These are phyloP conservation scores for Monosporozyma aerobia DNA, from an alignment of 805 yeast species.

Conservation along the genomic window DNA sequence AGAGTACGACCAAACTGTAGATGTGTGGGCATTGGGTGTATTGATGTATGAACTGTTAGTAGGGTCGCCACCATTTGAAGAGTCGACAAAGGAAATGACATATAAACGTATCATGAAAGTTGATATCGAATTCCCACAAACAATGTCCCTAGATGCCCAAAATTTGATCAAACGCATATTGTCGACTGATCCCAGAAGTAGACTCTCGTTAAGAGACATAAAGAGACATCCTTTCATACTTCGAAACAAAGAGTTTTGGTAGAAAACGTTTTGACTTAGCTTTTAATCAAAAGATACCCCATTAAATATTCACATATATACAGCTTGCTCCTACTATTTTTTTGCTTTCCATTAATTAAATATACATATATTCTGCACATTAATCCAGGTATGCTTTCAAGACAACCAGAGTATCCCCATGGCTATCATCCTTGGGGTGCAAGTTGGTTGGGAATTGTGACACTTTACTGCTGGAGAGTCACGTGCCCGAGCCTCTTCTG, in stretches of 20 bases:
- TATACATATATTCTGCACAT: too few species aligned
- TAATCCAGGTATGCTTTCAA: too few species aligned
- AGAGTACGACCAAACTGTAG: slow-evolving; percentile 71
- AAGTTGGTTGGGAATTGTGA: too few species aligned
- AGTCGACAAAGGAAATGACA: slow-evolving; percentile 64
- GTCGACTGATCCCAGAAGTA: slow-evolving; percentile 56
- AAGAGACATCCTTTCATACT: slow-evolving; percentile 77
- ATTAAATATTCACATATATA: neutral
- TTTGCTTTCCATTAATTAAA: too few species aligned
- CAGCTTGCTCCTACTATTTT: neutral
- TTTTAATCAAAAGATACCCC: neutral
- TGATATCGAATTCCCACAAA: slow-evolving; percentile 65
- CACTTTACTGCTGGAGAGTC: neutral
- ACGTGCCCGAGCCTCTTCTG: neutral
- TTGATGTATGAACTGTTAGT: slow-evolving; percentile 76
- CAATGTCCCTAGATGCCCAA: slow-evolving; percentile 62
- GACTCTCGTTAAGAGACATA: slow-evolving; percentile 55
- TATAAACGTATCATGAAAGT: slow-evolving; percentile 71
- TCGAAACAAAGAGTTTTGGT: slow-evolving; percentile 58
- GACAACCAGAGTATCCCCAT: too few species aligned
- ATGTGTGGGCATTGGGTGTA: slow-evolving; percentile 89
- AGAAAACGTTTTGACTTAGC: neutral
- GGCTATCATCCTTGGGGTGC: too few species aligned
- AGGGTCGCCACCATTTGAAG: slow-evolving; percentile 91
- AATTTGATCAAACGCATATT: slow-evolving; percentile 60